These are phyloP conservation scores for Cenchrus fungigraminus DNA, from an alignment of 176 grass and related monocot species.

Conservation along the genomic window DNA sequence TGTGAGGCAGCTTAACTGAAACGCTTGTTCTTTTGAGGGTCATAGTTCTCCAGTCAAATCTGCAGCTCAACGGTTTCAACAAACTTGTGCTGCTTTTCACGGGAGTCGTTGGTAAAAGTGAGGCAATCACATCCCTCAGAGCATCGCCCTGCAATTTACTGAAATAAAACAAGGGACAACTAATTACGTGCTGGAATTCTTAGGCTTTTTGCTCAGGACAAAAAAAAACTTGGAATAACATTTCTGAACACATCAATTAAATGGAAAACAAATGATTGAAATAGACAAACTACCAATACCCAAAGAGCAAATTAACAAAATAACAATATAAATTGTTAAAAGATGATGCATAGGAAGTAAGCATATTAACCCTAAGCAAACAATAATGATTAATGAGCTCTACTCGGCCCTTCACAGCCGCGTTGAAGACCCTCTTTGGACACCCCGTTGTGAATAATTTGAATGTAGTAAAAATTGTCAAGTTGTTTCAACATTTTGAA, in stretches of 20 bases:
- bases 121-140: slow-evolving; percentile 58
- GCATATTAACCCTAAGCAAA: background rate
- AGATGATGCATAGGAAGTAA: too few species aligned
- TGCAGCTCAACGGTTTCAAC: slow-evolving; percentile 69
- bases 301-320: too few species aligned
- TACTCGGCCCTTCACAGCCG: too few species aligned
- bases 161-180: slow-evolving; percentile 17
- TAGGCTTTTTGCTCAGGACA: background rate
- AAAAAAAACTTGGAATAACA: background rate
- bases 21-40: slow-evolving; percentile 81
- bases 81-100: slow-evolving; percentile 73
- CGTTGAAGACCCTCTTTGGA: too few species aligned
- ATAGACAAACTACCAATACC: too few species aligned
- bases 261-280: background rate
- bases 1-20: slow-evolving; percentile 74
- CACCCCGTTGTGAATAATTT: too few species aligned
- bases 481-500: too few species aligned
- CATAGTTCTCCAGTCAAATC: slow-evolving; percentile 84
- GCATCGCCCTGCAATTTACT: slow-evolving; percentile 68
- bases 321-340: too few species aligned
- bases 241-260: background rate
- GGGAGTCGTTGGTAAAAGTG: slow-evolving; percentile 48
- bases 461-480: too few species aligned
- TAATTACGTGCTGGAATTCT: background rate
- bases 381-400: background rate